These are phyloP conservation scores for Pestalotiopsis sp. DNA, from an alignment of 2,329 filamentous ascomycete species.

Conservation along the genomic window DNA sequence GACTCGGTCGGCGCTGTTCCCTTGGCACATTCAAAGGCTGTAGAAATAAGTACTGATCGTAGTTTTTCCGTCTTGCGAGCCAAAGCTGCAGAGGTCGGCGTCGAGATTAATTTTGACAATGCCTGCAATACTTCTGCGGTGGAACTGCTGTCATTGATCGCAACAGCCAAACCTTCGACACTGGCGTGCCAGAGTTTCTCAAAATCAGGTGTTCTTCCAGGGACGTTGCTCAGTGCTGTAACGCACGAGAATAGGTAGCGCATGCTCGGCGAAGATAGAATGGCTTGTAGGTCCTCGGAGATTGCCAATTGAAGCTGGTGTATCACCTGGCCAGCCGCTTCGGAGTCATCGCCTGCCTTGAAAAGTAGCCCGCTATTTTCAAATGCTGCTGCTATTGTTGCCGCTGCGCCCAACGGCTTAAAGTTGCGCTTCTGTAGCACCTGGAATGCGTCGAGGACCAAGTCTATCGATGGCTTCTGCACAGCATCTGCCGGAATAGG, in stretches of 20 bases:
- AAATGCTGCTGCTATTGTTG: slow-evolving; percentile 44
- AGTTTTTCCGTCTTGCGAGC: slow-evolving; percentile 42
- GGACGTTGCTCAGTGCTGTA: slow-evolving; percentile 53
- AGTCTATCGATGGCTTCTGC: slow-evolving; percentile 31
- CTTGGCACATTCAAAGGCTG: slow-evolving; percentile 41
- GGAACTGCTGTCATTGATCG: slow-evolving; percentile 21
- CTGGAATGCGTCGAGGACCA: slow-evolving; percentile 39
- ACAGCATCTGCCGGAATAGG: slow-evolving; percentile 32
- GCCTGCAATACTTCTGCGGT: slow-evolving; percentile 22
- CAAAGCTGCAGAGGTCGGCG: slow-evolving; percentile 40
- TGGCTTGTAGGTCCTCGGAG: slow-evolving; percentile 54
- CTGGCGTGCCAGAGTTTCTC: slow-evolving; percentile 48
- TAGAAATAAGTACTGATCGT: slow-evolving; percentile 49
- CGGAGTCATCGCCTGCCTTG: slow-evolving; percentile 17
- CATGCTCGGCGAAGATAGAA: slow-evolving; percentile 72
- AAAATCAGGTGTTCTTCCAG: slow-evolving; percentile 40
- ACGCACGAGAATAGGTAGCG: slow-evolving; percentile 68
- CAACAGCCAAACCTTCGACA: slow-evolving; percentile 42
- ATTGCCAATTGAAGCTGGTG: slow-evolving; percentile 53
- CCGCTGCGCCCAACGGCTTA: slow-evolving; percentile 60
- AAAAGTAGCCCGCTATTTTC: slow-evolving; percentile 47
- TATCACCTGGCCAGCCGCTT: slow-evolving; percentile 38
- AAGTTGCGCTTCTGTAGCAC: slow-evolving; percentile 54
- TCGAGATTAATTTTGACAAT: slow-evolving; percentile 51
- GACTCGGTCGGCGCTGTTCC: slow-evolving; percentile 28